Percentiles rank a stretch among this genome's conserved stretches.
Conservation (phyloP, 345 rosid species). For the Microthlaspi erraticum region DNA sequence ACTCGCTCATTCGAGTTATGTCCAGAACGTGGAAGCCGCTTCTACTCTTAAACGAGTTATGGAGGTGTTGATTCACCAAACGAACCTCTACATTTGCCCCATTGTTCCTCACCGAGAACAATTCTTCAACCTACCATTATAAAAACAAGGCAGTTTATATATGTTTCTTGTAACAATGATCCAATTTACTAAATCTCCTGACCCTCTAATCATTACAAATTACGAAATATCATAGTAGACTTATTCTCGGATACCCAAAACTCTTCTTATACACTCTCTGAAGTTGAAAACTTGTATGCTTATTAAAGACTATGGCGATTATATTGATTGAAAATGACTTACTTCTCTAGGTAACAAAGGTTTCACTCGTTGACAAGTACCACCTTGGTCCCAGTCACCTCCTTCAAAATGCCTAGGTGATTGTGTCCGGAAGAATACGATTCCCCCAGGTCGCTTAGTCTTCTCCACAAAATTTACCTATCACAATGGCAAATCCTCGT, state of each 20-base stretch:
- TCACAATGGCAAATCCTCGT: not conserved
- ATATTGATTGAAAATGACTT: constrained; percentile 37
- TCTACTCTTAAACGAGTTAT: constrained; percentile 51
- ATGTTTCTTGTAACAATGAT: not conserved
- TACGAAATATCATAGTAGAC: too few species aligned
- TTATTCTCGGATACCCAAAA: not conserved
- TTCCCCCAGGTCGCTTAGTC: constrained; percentile 50
- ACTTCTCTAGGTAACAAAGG: constrained; percentile 68
- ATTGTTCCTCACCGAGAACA: constrained; percentile 66
- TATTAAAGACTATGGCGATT: not conserved
- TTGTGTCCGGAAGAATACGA: constrained; percentile 74
- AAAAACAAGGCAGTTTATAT: not conserved
- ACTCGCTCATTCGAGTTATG: constrained; percentile 82
- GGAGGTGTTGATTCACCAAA: constrained; percentile 67
- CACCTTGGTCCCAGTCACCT: constrained; percentile 98
- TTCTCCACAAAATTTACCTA: constrained; percentile 60
- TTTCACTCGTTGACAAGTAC: constrained; percentile 67
- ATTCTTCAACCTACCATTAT: constrained; percentile 63
- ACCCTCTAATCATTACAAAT: too few species aligned
- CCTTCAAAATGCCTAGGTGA: constrained; percentile 99
- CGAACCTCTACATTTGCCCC: constrained; percentile 82
- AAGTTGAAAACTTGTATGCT: not conserved
- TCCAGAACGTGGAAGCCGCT: constrained; percentile 71
- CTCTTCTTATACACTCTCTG: not conserved
- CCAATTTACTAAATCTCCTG: not conserved